Conservation (phyloP, 1,284 basidiomycete species). For the Marasmius sp. region DNA sequence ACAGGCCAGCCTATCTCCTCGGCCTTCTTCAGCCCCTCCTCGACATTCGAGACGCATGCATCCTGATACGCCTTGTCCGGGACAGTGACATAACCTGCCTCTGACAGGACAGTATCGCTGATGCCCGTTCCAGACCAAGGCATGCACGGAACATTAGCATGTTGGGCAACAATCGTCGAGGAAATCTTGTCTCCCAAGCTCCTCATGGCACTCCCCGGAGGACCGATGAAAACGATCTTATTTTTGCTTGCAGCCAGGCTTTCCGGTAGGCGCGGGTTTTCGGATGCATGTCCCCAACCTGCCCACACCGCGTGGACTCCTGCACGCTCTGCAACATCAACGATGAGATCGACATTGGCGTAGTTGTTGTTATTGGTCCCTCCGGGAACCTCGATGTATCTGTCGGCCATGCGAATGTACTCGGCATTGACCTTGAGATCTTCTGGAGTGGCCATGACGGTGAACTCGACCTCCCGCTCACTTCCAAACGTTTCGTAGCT, state of each 20-base stretch:
- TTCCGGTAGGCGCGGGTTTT: conserved; percentile 98
- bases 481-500: conserved; percentile 98
- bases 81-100: conserved; percentile 91
- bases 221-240: conserved; percentile 99
- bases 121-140: conserved; percentile 98
- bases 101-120: conserved; percentile 83
- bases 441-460: conserved; percentile 99
- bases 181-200: conserved; percentile 99
- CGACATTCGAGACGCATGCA: conserved; percentile 90
- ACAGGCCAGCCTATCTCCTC: conserved; percentile 94
- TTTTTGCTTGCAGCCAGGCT: conserved; percentile 88
- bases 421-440: conserved; percentile 99
- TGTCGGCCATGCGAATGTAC: conserved; percentile 99
- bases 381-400: conserved; percentile 98
- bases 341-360: conserved; percentile 99
- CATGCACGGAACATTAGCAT: conserved; percentile 98
- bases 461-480: conserved; percentile 96
- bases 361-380: conserved; percentile 99
- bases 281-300: conserved; percentile 99
- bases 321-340: conserved; percentile 95
- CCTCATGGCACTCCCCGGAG: conserved; percentile 98
- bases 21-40: conserved; percentile 84
- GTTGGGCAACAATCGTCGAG: conserved; percentile 98
- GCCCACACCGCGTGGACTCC: conserved; percentile 99
- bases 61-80: conserved; percentile 88